phyloP scores from a whole-genome alignment of 352 stramenopile genomes.

The Poterioochromonas sp. region DNA sequence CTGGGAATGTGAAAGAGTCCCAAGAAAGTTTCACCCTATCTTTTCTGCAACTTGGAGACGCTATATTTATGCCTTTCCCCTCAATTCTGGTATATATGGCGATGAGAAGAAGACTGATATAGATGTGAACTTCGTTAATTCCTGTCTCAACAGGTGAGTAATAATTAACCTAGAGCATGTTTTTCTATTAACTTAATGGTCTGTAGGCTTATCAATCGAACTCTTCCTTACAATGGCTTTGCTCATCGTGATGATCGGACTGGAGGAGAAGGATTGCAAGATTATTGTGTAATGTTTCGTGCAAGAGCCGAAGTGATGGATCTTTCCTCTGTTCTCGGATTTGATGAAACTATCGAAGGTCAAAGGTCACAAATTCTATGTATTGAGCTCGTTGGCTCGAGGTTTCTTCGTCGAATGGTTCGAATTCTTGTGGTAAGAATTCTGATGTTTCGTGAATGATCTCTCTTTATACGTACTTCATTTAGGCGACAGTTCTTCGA shows the following conservation, averaged over 20 bases:
- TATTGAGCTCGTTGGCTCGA: constrained; percentile 14
- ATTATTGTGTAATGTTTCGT: constrained; percentile 14
- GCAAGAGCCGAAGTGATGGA: constrained; percentile 5
- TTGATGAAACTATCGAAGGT: neutral
- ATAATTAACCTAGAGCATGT: neutral
- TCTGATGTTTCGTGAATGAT: neutral
- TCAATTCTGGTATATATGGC: neutral
- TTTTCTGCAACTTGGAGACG: constrained; percentile 17
- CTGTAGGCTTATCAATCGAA: too few relatives aligned
- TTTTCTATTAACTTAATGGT: too few relatives aligned
- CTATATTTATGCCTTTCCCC: constrained; percentile 25
- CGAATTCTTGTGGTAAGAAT: constrained; percentile 29
- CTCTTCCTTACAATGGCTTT: constrained; percentile 31
- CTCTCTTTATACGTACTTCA: neutral
- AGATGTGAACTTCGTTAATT: neutral
- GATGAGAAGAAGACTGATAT: neutral
- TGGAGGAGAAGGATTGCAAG: neutral
- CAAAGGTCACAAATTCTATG: neutral
- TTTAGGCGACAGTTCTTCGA: constrained; percentile 14
- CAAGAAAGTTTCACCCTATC: constrained; percentile 3
- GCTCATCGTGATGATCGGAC: neutral
- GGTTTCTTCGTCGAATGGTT: constrained; percentile 32
- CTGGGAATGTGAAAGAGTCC: constrained; percentile 23
- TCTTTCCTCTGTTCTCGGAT: neutral
- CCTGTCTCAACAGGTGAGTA: neutral